Evolutionary conservation across 2,329 filamentous ascomycete genomes (phyloP).

Genomic region (Geosmithia morbida): DNA sequence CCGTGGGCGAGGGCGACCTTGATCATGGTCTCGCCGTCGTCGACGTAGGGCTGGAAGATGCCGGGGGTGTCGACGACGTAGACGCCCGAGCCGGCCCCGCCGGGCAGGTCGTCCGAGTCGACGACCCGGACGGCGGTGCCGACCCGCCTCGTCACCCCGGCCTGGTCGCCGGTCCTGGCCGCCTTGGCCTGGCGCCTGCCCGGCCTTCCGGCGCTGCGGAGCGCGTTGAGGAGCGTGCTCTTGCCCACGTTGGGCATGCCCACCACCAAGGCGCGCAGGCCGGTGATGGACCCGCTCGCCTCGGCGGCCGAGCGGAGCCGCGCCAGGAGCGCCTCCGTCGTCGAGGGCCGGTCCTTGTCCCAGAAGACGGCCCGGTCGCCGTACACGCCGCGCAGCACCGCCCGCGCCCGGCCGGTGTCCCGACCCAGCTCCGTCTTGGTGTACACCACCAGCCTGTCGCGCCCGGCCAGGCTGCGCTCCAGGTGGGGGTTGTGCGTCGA

Average conservation of each 20-base stretch:
- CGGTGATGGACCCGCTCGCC: slow-evolving; percentile 47
- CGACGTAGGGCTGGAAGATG: slow-evolving; percentile 87
- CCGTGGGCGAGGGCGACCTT: slow-evolving; percentile 86
- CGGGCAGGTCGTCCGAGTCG: slow-evolving; percentile 20
- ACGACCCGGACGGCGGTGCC: slow-evolving; percentile 68
- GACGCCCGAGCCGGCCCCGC: slow-evolving; percentile 42
- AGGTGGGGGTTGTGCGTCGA: slow-evolving; percentile 85
- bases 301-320: slow-evolving; percentile 16
- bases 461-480: slow-evolving; percentile 59
- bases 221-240: slow-evolving; percentile 79
- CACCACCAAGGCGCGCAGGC: slow-evolving; percentile 74
- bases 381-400: slow-evolving; percentile 17
- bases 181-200: slow-evolving; percentile 38
- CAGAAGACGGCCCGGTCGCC: slow-evolving; percentile 27
- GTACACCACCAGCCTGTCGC: slow-evolving; percentile 71
- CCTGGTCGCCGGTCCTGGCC: slow-evolving; percentile 70
- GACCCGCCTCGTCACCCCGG: slow-evolving; percentile 80
- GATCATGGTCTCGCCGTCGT: slow-evolving; percentile 76
- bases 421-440: slow-evolving; percentile 70
- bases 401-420: slow-evolving; percentile 13
- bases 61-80: slow-evolving; percentile 88
- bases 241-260: slow-evolving; percentile 99
- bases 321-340: slow-evolving; percentile 23
- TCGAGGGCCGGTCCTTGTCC: slow-evolving; percentile 17
- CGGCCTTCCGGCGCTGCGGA: slow-evolving; percentile 52